phyloP scores from a whole-genome alignment of 495 filamentous ascomycete genomes.

The Cercophora scortea region DNA sequence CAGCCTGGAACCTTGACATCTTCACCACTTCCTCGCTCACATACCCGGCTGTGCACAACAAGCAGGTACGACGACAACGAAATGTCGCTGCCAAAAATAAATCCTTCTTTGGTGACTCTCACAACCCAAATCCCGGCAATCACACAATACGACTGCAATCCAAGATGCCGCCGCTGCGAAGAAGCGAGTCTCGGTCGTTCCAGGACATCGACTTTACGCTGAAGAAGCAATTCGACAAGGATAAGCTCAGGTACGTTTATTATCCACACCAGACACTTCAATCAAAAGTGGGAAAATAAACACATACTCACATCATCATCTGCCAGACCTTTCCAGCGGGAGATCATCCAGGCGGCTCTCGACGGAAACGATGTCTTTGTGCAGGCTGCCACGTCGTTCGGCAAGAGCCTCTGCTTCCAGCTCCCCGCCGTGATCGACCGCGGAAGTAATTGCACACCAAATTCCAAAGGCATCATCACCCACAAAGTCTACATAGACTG shows the following conservation, averaged over 20 bases:
- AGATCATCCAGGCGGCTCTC: conserved; percentile 75
- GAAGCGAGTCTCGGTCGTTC: conserved; percentile 31
- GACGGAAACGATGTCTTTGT: conserved; percentile 88
- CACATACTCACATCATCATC: background rate
- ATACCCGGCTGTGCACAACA: no score
- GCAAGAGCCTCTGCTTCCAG: conserved; percentile 92
- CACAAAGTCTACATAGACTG: background rate
- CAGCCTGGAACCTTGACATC: no score
- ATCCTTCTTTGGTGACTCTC: no score
- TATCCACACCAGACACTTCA: background rate
- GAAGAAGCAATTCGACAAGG: conserved; percentile 72
- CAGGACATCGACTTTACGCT: conserved; percentile 81
- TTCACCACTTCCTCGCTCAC: no score
- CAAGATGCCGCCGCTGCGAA: conserved; percentile 31
- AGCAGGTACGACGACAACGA: no score
- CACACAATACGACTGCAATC: no score
- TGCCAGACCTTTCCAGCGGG: conserved; percentile 69
- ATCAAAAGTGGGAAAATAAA: background rate
- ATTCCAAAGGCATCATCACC: background rate
- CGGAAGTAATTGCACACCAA: conserved; percentile 52
- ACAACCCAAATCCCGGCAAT: no score
- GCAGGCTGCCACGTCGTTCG: conserved; percentile 93
- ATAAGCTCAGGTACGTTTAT: conserved; percentile 53
- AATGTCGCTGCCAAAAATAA: no score
- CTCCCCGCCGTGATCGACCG: conserved; percentile 80